phyloP scores from a whole-genome alignment of 192 early-diverging fungal species.

The Mortierella antarctica region DNA sequence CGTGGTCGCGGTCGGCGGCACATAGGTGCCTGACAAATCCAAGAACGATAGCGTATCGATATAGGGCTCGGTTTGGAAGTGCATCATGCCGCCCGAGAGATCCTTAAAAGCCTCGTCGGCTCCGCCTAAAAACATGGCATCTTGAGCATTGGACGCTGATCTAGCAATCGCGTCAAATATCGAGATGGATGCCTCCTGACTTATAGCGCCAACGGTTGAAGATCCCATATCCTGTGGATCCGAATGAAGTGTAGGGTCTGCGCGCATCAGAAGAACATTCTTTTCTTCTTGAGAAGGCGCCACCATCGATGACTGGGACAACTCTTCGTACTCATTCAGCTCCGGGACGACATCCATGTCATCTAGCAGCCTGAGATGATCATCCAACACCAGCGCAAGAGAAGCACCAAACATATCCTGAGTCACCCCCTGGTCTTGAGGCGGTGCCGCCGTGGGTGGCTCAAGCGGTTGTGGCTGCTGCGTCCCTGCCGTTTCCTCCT shows the following conservation, averaged over 20 bases:
- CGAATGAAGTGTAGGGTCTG: background rate
- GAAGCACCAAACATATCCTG: conserved; percentile 38
- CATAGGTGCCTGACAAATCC: conserved; percentile 22
- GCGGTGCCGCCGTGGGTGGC: no score
- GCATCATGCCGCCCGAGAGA: conserved; percentile 9
- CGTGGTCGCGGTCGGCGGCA: background rate
- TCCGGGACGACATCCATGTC: conserved; percentile 36
- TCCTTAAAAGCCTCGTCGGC: background rate
- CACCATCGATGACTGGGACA: background rate
- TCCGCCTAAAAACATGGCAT: background rate
- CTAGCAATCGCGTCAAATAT: conserved; percentile 8
- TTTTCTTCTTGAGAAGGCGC: background rate
- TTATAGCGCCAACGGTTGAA: background rate
- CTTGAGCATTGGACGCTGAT: background rate
- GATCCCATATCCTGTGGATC: conserved; percentile 9
- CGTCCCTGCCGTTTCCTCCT: background rate
- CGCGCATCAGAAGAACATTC: background rate
- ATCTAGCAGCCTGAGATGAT: conserved; percentile 26
- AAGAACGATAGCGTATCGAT: conserved; percentile 28
- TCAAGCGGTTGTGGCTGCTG: background rate
- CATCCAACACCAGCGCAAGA: conserved; percentile 28
- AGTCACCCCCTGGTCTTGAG: conserved; percentile 3
- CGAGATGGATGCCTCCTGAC: background rate
- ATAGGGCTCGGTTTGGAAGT: conserved; percentile 23
- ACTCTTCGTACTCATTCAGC: conserved; percentile 19